Evolutionary conservation across 192 early-diverging fungal genomes (phyloP), one percentile per base, ranked within the genome.

Genomic region (Lobosporangium transversale): DNA sequence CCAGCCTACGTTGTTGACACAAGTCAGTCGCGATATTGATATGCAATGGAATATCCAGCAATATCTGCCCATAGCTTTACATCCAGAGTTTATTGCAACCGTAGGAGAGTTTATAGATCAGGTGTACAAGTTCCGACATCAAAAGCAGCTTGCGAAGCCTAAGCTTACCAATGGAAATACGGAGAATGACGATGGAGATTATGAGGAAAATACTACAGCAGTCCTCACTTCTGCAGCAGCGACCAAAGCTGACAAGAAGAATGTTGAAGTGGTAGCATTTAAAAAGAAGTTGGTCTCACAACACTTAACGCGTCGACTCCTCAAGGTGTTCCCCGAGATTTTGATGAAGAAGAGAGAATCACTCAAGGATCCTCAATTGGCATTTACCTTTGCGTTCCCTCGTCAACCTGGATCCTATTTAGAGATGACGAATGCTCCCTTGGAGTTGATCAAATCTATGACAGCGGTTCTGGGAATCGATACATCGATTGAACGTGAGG

Each of bases 1-100:
- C n/a, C 32, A 57, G 15, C 62, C 64, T 0, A 66, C 51, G 15
- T 44, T 79, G 3, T 47, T 64, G 45, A 62, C 60, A 10, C 60
- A 68, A 27, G 43, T 55, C 3, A 43, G 54, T 26, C 59, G 62
- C 12, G 44, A 53, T 1, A 83, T 89, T 42, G 81, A 84, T 56
- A 93, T 95, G 92, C 76, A 89, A 43, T 99, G 97, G 97, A 96
- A 93, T 51, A 93, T 99, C 35, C 87, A 86, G 58, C 91, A 95
- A 37, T 96, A 94, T 65, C 78, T 99, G 48, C 95, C 97, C 9
- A 78, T 85, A 12, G 83, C 84, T 15, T 76, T 92, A 14, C 94
- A 96, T 60, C 69, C 63, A 24, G 71, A 86, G 43, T 98, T 98
- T 68, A 74, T 88, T 51, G 76, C 81, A 17, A 82, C 89, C 17